Percentiles rank a stretch among this genome's conserved stretches.
phyloP scores from a whole-genome alignment of 345 rosid species.

The Camelina hispida region DNA sequence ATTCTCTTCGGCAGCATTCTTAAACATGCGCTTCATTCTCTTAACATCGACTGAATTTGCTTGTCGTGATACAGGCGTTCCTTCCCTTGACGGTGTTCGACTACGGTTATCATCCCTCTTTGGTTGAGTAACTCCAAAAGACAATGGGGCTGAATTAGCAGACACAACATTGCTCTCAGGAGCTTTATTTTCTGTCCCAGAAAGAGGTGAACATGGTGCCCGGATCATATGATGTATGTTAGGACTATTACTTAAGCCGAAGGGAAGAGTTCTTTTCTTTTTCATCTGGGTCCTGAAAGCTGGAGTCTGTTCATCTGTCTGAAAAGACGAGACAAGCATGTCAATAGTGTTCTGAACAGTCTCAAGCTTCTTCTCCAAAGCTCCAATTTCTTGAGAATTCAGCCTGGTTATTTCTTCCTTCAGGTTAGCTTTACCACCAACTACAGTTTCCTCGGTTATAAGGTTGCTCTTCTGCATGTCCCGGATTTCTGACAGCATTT shows the following conservation, averaged over 20 bases:
- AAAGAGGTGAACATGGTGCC: slow-evolving; percentile 83
- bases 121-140: slow-evolving; percentile 49
- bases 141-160: slow-evolving; percentile 35
- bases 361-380: slow-evolving; percentile 88
- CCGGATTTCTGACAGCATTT: slow-evolving; percentile 81
- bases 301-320: slow-evolving; percentile 53
- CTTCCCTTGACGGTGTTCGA: slow-evolving; percentile 61
- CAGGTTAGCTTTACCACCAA: slow-evolving; percentile 61
- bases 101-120: slow-evolving; percentile 45
- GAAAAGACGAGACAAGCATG: slow-evolving; percentile 66
- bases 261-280: slow-evolving; percentile 79
- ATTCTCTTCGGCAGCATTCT: slow-evolving; percentile 95
- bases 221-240: slow-evolving; percentile 79
- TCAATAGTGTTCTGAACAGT: slow-evolving; percentile 86
- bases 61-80: slow-evolving; percentile 59
- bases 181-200: slow-evolving; percentile 73
- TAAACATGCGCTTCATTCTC: slow-evolving; percentile 93
- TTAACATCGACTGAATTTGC: slow-evolving; percentile 83
- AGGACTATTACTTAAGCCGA: slow-evolving; percentile 70
- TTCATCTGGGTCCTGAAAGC: slow-evolving; percentile 62
- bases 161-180: slow-evolving; percentile 59
- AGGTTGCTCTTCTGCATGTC: slow-evolving; percentile 70
- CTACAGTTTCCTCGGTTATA: slow-evolving; percentile 57
- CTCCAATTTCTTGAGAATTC: slow-evolving; percentile 75
- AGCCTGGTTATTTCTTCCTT: slow-evolving; percentile 83